These are phyloP conservation scores for Metschnikowia dekortorum DNA, from an alignment of 805 yeast genomes.

Conservation along the genomic window DNA sequence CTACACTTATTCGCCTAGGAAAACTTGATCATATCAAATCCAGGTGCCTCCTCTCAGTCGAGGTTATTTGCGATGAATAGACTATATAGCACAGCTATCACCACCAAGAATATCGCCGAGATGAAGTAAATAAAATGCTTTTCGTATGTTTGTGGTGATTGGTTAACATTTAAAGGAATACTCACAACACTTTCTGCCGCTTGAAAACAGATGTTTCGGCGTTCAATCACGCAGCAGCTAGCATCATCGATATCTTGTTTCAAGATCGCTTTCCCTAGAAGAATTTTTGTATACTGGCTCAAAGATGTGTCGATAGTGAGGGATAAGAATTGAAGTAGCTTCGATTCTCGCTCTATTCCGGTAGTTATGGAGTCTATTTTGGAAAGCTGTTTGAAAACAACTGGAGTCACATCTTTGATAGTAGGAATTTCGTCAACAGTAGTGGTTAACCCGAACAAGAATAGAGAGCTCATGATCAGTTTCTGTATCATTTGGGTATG, in stretches of 20 bases:
- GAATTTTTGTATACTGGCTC: constrained; percentile 32
- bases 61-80: constrained; percentile 19
- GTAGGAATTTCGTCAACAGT: constrained; percentile 25
- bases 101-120: constrained; percentile 22
- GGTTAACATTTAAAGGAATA: constrained; percentile 37
- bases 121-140: constrained; percentile 23
- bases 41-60: neutral
- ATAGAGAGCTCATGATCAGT: constrained; percentile 23
- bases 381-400: constrained; percentile 25
- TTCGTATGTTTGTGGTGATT: constrained; percentile 18
- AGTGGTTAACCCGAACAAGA: constrained; percentile 27
- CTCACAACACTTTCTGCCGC: constrained; percentile 41
- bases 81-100: constrained; percentile 25
- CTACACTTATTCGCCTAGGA: neutral
- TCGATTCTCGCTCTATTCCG: constrained; percentile 33
- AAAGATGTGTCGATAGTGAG: constrained; percentile 31
- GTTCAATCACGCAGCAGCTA: constrained; percentile 31
- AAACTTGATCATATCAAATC: neutral
- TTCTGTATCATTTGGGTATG: constrained; percentile 28
- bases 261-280: constrained; percentile 39
- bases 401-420: constrained; percentile 20
- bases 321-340: constrained; percentile 26
- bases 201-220: constrained; percentile 37
- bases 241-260: constrained; percentile 25
- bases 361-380: constrained; percentile 36